phyloP scores from a whole-genome alignment of 2,329 filamentous ascomycete genomes.

The Cladosporium phlei region DNA sequence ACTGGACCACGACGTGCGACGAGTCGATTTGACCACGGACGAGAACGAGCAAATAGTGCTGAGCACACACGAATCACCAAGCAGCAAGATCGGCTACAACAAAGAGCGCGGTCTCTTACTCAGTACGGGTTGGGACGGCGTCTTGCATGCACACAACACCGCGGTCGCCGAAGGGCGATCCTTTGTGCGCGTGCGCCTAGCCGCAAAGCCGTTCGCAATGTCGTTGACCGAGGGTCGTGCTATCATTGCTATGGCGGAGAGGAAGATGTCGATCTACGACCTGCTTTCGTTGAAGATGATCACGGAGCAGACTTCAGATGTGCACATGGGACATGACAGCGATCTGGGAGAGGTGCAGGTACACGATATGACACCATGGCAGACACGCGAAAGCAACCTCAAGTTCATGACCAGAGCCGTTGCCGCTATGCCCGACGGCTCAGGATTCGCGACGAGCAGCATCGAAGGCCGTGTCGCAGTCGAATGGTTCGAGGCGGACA shows the following conservation, averaged over 20 bases:
- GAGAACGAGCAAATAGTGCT: slow-evolving; percentile 61
- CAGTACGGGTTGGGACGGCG: slow-evolving; percentile 90
- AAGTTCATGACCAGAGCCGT: slow-evolving; percentile 95
- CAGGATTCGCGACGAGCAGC: slow-evolving; percentile 83
- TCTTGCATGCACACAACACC: slow-evolving; percentile 76
- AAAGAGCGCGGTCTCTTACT: slow-evolving; percentile 70
- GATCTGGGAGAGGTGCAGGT: slow-evolving; percentile 29
- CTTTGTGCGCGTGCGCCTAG: slow-evolving; percentile 55
- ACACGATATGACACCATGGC: slow-evolving; percentile 69
- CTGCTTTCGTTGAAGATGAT: slow-evolving; percentile 62
- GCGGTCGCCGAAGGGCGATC: slow-evolving; percentile 12
- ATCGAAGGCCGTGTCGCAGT: slow-evolving; percentile 96
- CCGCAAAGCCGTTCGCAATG: slow-evolving; percentile 84
- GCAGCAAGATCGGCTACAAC: slow-evolving; percentile 82
- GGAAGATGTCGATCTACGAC: slow-evolving; percentile 93
- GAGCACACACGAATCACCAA: slow-evolving; percentile 66
- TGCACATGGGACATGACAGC: slow-evolving; percentile 23
- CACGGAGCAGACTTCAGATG: slow-evolving; percentile 41
- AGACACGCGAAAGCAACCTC: slow-evolving; percentile 85
- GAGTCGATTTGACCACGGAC: slow-evolving; percentile 67
- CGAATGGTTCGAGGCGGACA: slow-evolving; percentile 96
- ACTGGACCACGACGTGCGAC: slow-evolving; percentile 76
- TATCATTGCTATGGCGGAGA: slow-evolving; percentile 91
- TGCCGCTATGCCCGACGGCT: slow-evolving; percentile 93
- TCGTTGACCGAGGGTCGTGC: slow-evolving; percentile 74